Percentiles rank a stretch among this genome's conserved stretches.
Conservation (phyloP, 345 rosid genomes). For the Linum lewisii region DNA sequence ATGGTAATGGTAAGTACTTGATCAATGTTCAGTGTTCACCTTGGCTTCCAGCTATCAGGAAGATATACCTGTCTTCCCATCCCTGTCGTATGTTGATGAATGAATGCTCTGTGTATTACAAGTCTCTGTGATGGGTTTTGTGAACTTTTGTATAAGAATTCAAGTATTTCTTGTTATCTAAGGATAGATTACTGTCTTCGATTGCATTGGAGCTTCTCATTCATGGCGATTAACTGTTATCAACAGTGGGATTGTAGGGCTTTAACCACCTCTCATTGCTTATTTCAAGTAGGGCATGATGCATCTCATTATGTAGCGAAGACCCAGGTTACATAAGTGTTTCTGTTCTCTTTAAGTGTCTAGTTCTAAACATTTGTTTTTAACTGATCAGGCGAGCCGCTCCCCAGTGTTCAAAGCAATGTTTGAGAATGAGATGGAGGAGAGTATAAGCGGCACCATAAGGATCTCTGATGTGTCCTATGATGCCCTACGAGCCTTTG, state of each 20-base stretch:
- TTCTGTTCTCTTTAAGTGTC: not conserved
- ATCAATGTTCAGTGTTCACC: too few species aligned
- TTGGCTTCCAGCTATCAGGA: too few species aligned
- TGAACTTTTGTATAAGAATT: not conserved
- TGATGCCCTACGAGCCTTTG: conserved; percentile 55
- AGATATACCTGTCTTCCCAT: too few species aligned
- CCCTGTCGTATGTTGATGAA: too few species aligned
- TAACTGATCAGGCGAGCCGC: conserved; percentile 43
- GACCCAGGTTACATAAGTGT: not conserved
- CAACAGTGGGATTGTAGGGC: too few species aligned
- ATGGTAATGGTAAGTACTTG: too few species aligned
- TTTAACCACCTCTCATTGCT: too few species aligned
- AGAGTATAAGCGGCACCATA: conserved; percentile 72
- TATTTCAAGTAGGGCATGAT: not conserved
- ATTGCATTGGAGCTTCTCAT: too few species aligned
- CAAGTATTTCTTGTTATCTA: too few species aligned
- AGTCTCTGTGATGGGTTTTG: not conserved
- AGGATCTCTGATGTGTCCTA: conserved; percentile 60
- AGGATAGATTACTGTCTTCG: too few species aligned
- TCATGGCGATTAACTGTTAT: too few species aligned
- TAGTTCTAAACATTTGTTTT: not conserved
- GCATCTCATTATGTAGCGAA: not conserved
- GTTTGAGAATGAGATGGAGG: conserved; percentile 84
- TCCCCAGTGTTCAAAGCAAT: conserved; percentile 86
- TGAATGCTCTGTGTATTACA: not conserved